phyloP scores from a whole-genome alignment of 768 basidiomycete genomes.

The Tricholomella constricta region DNA sequence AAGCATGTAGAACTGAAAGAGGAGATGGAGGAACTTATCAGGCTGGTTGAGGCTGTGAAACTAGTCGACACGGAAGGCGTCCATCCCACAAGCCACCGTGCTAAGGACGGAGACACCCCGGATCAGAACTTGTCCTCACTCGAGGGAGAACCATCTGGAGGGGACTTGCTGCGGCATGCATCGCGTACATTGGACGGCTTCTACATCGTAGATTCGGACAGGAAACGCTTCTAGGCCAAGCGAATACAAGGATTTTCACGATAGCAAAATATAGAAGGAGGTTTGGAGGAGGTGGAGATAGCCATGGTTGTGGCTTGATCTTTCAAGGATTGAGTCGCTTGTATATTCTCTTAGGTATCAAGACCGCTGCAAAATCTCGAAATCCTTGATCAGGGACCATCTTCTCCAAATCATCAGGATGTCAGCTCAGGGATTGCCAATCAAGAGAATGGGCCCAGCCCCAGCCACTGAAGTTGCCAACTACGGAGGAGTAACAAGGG shows the following conservation, averaged over 20 bases:
- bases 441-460: neutral
- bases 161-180: constrained; percentile 52
- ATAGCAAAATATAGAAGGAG: too few species aligned
- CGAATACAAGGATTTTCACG: neutral
- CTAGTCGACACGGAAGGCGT: constrained; percentile 50
- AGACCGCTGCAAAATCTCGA: neutral
- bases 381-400: neutral
- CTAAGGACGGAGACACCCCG: constrained; percentile 41
- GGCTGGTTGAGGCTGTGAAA: constrained; percentile 81
- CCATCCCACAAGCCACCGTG: constrained; percentile 30
- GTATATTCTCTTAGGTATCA: too few species aligned
- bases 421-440: too few species aligned
- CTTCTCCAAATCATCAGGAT: neutral
- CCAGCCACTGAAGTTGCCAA: too few species aligned
- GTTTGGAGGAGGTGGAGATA: too few species aligned
- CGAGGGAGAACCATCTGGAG: constrained; percentile 29
- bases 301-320: too few species aligned
- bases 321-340: too few species aligned
- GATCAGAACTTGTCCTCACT: constrained; percentile 23
- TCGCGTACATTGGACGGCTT: constrained; percentile 50
- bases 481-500: constrained; percentile 36
- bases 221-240: constrained; percentile 20
- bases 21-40: constrained; percentile 72
- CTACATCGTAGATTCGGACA: constrained; percentile 65
- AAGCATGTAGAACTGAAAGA: constrained; percentile 52